Conservation (phyloP, 768 basidiomycete genomes). For the Trametes meyenii region DNA sequence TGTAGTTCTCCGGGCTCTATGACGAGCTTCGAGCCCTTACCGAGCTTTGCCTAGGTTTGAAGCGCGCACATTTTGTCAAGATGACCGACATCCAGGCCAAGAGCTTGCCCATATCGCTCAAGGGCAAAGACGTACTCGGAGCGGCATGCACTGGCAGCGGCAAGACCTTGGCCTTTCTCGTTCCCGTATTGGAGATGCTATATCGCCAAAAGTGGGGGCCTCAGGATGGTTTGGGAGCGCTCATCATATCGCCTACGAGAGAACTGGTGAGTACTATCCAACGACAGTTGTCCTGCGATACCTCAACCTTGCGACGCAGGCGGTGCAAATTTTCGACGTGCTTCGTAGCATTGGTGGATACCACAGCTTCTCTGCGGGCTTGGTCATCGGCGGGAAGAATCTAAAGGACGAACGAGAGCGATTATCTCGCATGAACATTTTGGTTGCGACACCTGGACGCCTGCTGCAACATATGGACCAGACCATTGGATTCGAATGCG, state of each 20-base stretch:
- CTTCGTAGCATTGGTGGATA: conserved; percentile 89
- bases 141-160: conserved; percentile 75
- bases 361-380: conserved; percentile 90
- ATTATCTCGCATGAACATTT: conserved; percentile 92
- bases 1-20: conserved; percentile 9
- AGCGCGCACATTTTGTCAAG: conserved; percentile 80
- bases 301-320: conserved; percentile 46
- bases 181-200: conserved; percentile 67
- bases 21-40: not conserved
- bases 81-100: conserved; percentile 82
- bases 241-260: conserved; percentile 92
- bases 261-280: conserved; percentile 66
- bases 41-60: conserved; percentile 58
- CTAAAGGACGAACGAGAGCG: conserved; percentile 91
- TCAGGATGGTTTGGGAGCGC: conserved; percentile 77
- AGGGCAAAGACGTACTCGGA: conserved; percentile 66
- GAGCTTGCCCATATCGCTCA: conserved; percentile 61
- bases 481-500: conserved; percentile 91
- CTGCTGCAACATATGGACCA: conserved; percentile 98
- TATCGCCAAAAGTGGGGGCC: conserved; percentile 72
- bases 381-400: conserved; percentile 96
- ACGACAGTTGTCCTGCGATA: not conserved
- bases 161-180: conserved; percentile 73
- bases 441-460: conserved; percentile 96
- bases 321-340: conserved; percentile 98